Evolutionary conservation across 495 filamentous ascomycete genomes (phyloP), one percentile per base, ranked within the genome.

Genomic region (Podospora anserina): DNA sequence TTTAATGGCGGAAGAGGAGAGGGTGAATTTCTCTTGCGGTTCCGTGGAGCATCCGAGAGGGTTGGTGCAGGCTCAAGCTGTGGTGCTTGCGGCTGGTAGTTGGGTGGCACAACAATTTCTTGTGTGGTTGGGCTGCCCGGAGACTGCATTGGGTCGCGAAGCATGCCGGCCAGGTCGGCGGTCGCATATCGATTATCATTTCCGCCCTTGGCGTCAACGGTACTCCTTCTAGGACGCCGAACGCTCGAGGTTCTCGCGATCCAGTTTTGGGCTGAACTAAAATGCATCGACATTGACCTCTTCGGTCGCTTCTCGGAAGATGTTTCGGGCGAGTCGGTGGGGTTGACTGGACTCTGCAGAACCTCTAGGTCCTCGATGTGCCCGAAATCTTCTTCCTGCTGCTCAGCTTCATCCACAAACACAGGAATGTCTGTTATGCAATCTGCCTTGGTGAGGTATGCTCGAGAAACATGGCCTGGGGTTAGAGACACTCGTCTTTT

Each of bases 1-100:
- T 82, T 83, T 13, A 88, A 72, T 7, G 86, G 85, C 18, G 84
- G 86, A 7, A 88, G 72, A 59, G 87, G 86, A 49, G 87, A 86
- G 18, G 87, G 86, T 5, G 78, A 72, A 61, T 83, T 85, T 63
- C 83, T 75, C 67, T 77, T 82, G 65, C 81, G 77, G n/a, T 75
- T 72, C 26, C 69, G 75, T 58, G 71, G 74, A 54, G 76, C 72
- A 20, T 75, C 69, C 5, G 67, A 61, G 15, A 72, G 58, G 44
- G 73, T 74, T 5, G 66, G 44, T 44, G 76, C 76, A 28, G 67
- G 61, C 32, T 72, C 71, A 1, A 28, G 70, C 19, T 63, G 73
- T 28, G 55, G 68, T 30, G 66, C 61, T 30, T 72, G 67, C 54
- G 63, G 70, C 30, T 55, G 69, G 39, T 55, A 67, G 30, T 74